Evolutionary conservation across 768 basidiomycete genomes (phyloP).

Genomic region (Suillus bovinus): DNA sequence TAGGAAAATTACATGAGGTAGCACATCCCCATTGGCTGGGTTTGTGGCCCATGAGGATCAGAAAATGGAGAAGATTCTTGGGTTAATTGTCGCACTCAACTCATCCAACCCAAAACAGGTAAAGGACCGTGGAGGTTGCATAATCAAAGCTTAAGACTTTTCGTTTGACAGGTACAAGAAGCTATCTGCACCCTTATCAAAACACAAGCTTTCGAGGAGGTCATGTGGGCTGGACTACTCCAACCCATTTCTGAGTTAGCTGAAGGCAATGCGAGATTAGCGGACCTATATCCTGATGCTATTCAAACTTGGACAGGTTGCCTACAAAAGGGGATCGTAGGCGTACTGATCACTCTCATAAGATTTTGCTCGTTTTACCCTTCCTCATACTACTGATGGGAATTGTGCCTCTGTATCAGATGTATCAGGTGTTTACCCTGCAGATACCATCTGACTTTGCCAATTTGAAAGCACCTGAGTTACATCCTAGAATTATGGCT

Average conservation of each 20-base stretch:
- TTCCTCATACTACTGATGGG: neutral
- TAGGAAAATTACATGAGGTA: neutral
- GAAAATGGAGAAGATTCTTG: neutral
- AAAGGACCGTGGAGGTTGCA: neutral
- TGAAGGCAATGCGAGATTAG: neutral
- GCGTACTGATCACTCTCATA: neutral
- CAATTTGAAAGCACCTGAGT: neutral
- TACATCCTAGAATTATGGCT: neutral
- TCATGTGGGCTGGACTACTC: neutral
- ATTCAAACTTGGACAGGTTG: neutral
- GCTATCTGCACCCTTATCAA: neutral
- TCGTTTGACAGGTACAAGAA: neutral
- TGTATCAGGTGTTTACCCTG: neutral
- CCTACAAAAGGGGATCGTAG: neutral
- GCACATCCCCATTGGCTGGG: neutral
- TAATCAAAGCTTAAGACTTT: neutral
- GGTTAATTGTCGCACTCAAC: neutral
- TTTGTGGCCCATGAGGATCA: neutral
- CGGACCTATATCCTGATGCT: neutral
- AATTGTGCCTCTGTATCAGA: neutral
- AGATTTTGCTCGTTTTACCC: neutral
- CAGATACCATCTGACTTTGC: neutral
- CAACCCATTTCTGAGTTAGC: neutral
- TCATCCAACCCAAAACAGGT: neutral
- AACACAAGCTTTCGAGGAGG: neutral